Evolutionary conservation across 306 rosid species (phyloP), one percentile per base, ranked within the genome.

Genomic region (Vigna angularis): DNA sequence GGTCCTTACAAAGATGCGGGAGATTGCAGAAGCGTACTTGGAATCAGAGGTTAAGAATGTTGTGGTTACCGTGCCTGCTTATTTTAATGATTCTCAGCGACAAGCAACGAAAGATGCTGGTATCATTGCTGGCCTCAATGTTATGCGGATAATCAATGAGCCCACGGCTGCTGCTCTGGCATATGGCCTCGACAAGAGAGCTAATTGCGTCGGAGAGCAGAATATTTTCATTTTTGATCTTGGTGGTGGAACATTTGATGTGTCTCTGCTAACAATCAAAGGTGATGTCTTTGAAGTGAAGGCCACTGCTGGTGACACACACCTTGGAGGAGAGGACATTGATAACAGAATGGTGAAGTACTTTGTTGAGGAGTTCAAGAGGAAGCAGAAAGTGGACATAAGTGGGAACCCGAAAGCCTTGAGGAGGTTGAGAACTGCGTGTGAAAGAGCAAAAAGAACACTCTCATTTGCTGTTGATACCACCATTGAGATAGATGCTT

Each of bases 1-100:
- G 87, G 51, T 90, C 6, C 81, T 90, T 1, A 69, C 56, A 0
- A 86, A 90, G 77, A 87, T 90, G 91, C 82, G 83, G 1, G 90
- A 90, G 77, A 82, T 84, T 50, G 91, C 90, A 0, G 90, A 89
- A 81, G 62, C 42, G 0, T 45, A 44, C 11, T 13, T 80, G 72
- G 79, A 40, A 18, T n/a, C 57, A 15, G 1, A 76, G 1, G 81
- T 87, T 0, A 84, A 82, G 66, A 86, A 90, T 47, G 93, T 87
- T 0, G 89, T 86, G 4, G 73, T 90, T 17, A 87, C 88, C 0
- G 91, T 85, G 84, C 84, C 82, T 32, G 82, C 77, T 58, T 78
- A 78, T 49, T 78, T 78, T 20, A 79, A 59, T n/a, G 82, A 78
- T 18, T 61, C 77, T 58, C 77, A 70, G 6, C 76, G 82, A 1